These are phyloP conservation scores for Penicillium desertorum DNA, from an alignment of 495 filamentous ascomycete genomes.

Conservation along the genomic window DNA sequence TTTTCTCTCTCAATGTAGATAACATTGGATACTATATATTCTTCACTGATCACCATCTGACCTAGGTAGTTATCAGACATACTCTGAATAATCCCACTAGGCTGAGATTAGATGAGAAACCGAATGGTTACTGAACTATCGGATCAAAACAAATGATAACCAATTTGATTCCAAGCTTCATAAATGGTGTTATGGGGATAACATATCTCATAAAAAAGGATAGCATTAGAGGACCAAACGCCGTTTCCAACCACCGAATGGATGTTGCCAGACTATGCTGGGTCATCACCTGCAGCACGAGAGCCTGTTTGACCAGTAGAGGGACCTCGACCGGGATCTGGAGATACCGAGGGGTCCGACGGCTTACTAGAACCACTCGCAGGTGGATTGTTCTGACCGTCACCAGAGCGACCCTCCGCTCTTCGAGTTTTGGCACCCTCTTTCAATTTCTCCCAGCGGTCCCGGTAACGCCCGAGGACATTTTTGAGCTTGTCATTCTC, in stretches of 20 bases:
- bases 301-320: neutral
- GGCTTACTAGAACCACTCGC: constrained; percentile 10
- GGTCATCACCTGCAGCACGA: neutral
- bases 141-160: neutral
- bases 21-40: neutral
- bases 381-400: constrained; percentile 15
- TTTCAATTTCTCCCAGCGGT: constrained; percentile 83
- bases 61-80: neutral
- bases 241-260: neutral
- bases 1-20: neutral
- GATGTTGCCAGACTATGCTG: neutral
- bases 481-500: constrained; percentile 69
- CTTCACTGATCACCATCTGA: neutral
- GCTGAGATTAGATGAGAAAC: neutral
- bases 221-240: neutral
- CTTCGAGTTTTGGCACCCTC: constrained; percentile 69
- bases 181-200: neutral
- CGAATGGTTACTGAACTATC: neutral
- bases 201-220: neutral
- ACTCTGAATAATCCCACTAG: neutral
- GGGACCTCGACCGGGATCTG: constrained; percentile 2
- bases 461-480: constrained; percentile 66
- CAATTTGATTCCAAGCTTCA: neutral
- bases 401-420: constrained; percentile 24
- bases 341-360: constrained; percentile 12